Evolutionary conservation across 1,284 basidiomycete species (phyloP).

Genomic region (Ganoderma boninense): DNA sequence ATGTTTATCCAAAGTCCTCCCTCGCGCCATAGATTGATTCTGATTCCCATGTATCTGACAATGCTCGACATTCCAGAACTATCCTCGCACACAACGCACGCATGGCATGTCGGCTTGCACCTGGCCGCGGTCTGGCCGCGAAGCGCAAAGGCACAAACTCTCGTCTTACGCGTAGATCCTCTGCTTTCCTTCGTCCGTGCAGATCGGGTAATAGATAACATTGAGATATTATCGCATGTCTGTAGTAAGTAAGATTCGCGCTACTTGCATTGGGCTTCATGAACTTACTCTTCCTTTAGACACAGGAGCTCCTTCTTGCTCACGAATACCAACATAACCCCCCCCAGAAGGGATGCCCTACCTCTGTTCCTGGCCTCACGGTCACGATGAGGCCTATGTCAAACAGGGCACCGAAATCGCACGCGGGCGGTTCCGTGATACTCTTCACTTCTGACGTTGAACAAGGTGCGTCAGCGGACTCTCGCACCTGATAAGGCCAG

Average conservation of each 20-base stretch:
- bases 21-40: neutral
- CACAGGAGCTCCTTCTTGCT: neutral
- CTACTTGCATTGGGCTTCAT: neutral
- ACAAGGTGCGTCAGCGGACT: neutral
- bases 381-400: neutral
- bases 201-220: neutral
- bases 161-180: neutral
- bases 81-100: neutral
- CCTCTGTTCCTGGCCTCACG: neutral
- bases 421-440: neutral
- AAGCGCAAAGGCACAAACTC: neutral
- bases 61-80: neutral
- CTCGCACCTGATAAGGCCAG: too few relatives aligned
- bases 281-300: constrained; percentile 1
- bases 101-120: neutral
- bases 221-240: neutral
- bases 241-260: neutral
- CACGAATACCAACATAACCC: neutral
- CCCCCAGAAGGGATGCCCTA: neutral
- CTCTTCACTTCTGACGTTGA: neutral
- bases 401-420: neutral
- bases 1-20: too few relatives aligned
- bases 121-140: neutral
- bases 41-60: neutral
- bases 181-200: neutral